Base-by-base conservation (phyloP, 139 green algal genomes). In the Chlorella ohadii region DNA sequence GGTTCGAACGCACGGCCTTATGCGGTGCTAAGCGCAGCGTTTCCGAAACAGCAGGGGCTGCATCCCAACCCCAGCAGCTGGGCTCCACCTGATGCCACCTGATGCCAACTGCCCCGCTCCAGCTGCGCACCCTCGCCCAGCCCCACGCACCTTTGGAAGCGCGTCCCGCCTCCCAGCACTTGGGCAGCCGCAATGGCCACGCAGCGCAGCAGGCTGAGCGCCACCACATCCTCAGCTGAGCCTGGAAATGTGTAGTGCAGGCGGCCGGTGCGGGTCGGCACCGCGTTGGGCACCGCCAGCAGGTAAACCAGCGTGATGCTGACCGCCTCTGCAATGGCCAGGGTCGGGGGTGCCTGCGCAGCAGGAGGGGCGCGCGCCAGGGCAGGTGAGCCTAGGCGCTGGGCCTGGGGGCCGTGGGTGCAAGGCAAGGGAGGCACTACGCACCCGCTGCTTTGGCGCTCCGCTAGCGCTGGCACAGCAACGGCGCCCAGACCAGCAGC, bases 181-280 rank as follows among this genome's bases (percentile, higher is more conserved):
- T 94, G 92, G 0, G 91, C 86, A 0, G 89, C 11, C 13, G 86
- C 81, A 3, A 96, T 83, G 5, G 89, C 65, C 0, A 83, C 47
- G 15, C 84, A 84, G 19, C 93, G 90, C 16, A 85, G 47, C 39
- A 87, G 70, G 22, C 76, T 82, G 17, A 87, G 73, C 63, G 47
- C 27, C 44, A 82, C 73, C 73, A 87, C 47, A 36, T 87, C 82
- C 27, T 78, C 82, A 16, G 71, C 73, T 4, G 82, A 87, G 0
- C 33, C 38, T 0, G 23, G 3, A 44, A 83, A 87, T 63, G 57
- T 34, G 63, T 82, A 87, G 72, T 82, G 51, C 38, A 36, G 9
- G 33, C 16, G 33, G 3, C 4, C 2, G 27, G 27, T 31, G 71
- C 23, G 81, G 22, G 39, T 66, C 22, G 57, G 59, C 38, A 75